Base-by-base conservation (phyloP, 2,329 filamentous ascomycete species). In the Thermoascus crustaceus region DNA sequence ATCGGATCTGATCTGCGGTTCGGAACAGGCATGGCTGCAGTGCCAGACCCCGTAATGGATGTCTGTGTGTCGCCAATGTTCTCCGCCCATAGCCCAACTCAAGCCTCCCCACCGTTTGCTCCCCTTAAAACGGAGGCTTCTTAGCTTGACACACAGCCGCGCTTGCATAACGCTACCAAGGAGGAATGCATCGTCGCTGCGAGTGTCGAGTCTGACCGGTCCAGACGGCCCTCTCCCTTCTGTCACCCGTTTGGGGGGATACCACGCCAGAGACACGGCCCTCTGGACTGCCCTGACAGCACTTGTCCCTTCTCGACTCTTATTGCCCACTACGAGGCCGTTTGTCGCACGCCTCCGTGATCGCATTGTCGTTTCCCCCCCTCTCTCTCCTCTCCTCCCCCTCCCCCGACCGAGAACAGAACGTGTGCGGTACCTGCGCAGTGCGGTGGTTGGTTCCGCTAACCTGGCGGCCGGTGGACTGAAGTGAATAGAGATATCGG, bases 141-240 rank as follows among this genome's bases (percentile, higher is more conserved):
- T 49, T 48, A 48, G 47, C 42, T 38, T 50, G 43, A 49, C 43
- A 49, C 48, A 47, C 47, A 46, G 41, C 46, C 47, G 49, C 45
- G 47, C 49, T 46, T 52, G 49, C 47, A 50, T 50, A 44, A 47
- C 30, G 44, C 11, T 29, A 29, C 26, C 13, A 29, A 18, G 26
- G 26, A 17, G 26, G 26, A 29, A 29, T 29, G 26, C 18, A 18
- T 14, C 13, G 44, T 46, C 37, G 40, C 39, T 40, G 39, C 44
- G 33, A 41, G 40, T 34, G 30, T 47, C 35, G 29, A 39, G 43
- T 44, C 41, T 42, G 45, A 47, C 35, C 42, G 41, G 42, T 40
- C 41, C 37, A 38, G 39, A 38, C 38, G 38, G 42, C 35, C 30
- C 26, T 35, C 32, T 29, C 30, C 32, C 32, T 29, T 13, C 26